These are phyloP conservation scores for Xanthoconium purpureum DNA, from an alignment of 768 basidiomycete genomes.

Conservation along the genomic window DNA sequence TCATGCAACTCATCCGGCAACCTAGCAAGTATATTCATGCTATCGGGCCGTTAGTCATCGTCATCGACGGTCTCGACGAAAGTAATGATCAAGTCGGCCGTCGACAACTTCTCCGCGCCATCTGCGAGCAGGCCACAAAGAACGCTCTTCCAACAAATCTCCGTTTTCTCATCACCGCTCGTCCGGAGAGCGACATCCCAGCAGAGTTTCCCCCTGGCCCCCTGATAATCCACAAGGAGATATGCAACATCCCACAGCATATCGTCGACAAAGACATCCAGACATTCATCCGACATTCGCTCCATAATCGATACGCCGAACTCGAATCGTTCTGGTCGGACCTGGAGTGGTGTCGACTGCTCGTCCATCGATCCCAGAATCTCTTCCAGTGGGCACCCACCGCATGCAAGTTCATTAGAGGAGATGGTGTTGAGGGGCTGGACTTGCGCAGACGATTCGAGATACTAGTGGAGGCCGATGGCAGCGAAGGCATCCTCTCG, in stretches of 20 bases:
- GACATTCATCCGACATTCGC: background rate
- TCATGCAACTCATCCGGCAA: too few species aligned
- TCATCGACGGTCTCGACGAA: conserved; percentile 31
- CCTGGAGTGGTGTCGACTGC: conserved; percentile 6
- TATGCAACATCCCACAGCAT: conserved; percentile 3
- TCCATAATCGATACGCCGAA: background rate
- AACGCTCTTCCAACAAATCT: too few species aligned
- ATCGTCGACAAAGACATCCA: background rate
- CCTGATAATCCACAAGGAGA: conserved; percentile 7
- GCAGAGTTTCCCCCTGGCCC: conserved; percentile 6
- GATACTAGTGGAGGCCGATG: background rate
- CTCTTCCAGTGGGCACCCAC: too few species aligned
- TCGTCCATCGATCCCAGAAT: too few species aligned
- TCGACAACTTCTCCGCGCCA: conserved; percentile 11
- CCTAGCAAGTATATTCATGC: conserved; percentile 14
- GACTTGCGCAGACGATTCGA: background rate
- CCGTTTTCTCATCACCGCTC: too few species aligned
- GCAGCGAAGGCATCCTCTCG: too few species aligned
- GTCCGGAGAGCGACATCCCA: too few species aligned
- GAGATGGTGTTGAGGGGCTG: background rate
- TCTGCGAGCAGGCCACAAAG: background rate
- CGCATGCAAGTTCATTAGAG: background rate
- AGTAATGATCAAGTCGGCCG: conserved; percentile 10
- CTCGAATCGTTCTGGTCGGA: background rate
- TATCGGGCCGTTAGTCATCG: conserved; percentile 26